These are phyloP conservation scores for Circinella minor DNA, from an alignment of 371 early-diverging fungal genomes.

Conservation along the genomic window DNA sequence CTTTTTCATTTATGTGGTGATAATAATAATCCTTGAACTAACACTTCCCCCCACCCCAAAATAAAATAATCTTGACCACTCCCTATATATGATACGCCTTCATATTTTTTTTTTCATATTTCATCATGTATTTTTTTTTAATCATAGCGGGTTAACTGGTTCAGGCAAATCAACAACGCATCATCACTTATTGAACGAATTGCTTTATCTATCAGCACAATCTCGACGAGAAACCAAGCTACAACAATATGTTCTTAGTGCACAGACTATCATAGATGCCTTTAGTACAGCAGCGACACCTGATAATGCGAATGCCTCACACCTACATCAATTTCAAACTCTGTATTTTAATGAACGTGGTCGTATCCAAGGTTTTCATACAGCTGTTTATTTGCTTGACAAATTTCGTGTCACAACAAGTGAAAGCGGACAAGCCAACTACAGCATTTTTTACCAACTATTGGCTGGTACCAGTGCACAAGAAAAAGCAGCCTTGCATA, in stretches of 20 bases:
- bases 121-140: background rate
- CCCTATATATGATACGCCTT: background rate
- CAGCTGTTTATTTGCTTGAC: constrained; percentile 85
- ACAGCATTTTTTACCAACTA: constrained; percentile 86
- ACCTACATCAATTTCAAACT: constrained; percentile 77
- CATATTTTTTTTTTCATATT: no score
- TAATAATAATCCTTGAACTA: background rate
- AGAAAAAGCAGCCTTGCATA: constrained; percentile 64
- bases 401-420: constrained; percentile 62
- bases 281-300: constrained; percentile 68
- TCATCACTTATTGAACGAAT: constrained; percentile 64
- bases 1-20: no score
- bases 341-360: constrained; percentile 82
- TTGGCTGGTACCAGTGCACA: constrained; percentile 61
- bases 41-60: background rate
- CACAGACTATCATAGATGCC: constrained; percentile 64
- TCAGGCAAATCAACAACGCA: constrained; percentile 80
- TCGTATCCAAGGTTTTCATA: constrained; percentile 76
- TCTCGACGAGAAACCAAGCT: constrained; percentile 62
- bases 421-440: constrained; percentile 66
- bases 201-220: constrained; percentile 62
- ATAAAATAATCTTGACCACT: background rate
- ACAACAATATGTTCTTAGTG: constrained; percentile 59
- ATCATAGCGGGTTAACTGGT: constrained; percentile 69
- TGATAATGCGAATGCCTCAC: constrained; percentile 65